Evolutionary conservation across 2,329 filamentous ascomycete genomes (phyloP).

Genomic region (Pseudogymnoascus sp.): DNA sequence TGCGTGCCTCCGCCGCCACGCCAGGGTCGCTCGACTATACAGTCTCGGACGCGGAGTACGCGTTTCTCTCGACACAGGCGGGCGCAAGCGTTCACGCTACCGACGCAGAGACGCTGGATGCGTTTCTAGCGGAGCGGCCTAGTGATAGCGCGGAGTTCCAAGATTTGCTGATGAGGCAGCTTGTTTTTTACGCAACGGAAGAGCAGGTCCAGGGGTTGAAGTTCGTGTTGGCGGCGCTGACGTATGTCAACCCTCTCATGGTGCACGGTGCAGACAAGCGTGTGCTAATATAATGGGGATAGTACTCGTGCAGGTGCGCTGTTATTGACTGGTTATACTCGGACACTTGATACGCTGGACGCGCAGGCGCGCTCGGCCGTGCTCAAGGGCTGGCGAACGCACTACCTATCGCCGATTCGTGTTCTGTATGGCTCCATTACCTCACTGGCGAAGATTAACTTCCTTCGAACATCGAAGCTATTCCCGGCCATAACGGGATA

Average conservation of each 20-base stretch:
- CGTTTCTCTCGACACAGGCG: background rate
- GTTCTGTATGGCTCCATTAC: slow-evolving; percentile 48
- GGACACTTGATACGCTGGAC: slow-evolving; percentile 54
- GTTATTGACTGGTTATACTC: slow-evolving; percentile 60
- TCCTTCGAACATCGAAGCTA: slow-evolving; percentile 43
- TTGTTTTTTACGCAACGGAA: slow-evolving; percentile 27
- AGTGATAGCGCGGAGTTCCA: slow-evolving; percentile 46
- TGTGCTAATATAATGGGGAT: slow-evolving; percentile 1
- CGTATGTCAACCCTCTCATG: slow-evolving; percentile 13
- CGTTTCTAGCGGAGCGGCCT: slow-evolving; percentile 45
- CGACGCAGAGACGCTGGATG: slow-evolving; percentile 37
- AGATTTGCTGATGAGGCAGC: slow-evolving; percentile 37
- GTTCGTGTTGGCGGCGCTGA: slow-evolving; percentile 22
- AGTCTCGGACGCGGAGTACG: background rate
- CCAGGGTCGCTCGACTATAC: background rate
- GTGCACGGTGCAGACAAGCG: background rate
- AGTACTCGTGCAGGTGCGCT: slow-evolving; percentile 57
- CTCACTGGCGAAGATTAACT: slow-evolving; percentile 40
- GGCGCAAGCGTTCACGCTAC: slow-evolving; percentile 27
- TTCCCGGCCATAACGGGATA: slow-evolving; percentile 53
- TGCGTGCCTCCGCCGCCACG: slow-evolving; percentile 18
- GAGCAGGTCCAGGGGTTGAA: slow-evolving; percentile 21
- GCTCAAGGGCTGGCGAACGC: slow-evolving; percentile 51
- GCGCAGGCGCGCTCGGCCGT: slow-evolving; percentile 52
- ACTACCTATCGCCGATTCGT: slow-evolving; percentile 48